Base-by-base conservation (phyloP, 1,284 basidiomycete species). In the Boletus calvinii region DNA sequence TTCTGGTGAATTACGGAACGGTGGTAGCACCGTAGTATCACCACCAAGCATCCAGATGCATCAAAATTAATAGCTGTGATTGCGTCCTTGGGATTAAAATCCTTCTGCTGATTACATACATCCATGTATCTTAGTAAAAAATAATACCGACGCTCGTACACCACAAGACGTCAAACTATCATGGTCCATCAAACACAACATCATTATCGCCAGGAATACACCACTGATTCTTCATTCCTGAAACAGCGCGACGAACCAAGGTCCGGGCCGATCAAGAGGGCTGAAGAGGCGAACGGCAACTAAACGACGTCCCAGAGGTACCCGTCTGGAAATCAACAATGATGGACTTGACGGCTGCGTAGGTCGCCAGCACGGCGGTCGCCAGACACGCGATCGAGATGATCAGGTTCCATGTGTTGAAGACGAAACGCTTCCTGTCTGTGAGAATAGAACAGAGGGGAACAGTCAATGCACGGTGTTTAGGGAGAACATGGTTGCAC, bases 371-470 rank as follows among this genome's bases (percentile, higher is more conserved):
- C 11, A 54, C 62, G 0, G 74, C 72, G 0, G 64, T 63, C 1
- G 73, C 59, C 34, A 71, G 46, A 30, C 66, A 67, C 0, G 71
- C 75, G 11, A 77, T 51, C 9, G 57, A 53, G 39, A 74, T 29
- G 41, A 75, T 1, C 31, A 73, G 32, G 54, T 75, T 68, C 56
- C 67, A 67, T 1, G 61, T 48, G 46, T 75, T 74, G 60, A 68
- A 61, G 24, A 57, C 0, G 18, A 58, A 42, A 26, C 22, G 56
- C 8, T 52, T 62, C 36, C 50, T 49, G 40, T 59, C 68, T 71
- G 43, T 22, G 17, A 22, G 30, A 9, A 32, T 22, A 8, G 18
- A 30, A 1, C 15, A 1, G 18, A 26, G 4, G 17, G 10, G 13
- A 1, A 8, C 20, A 26, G 30, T 54, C 37, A 40, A 35, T 26